Evolutionary conservation across 306 rosid species (phyloP).

Genomic region (Myrica gale): DNA sequence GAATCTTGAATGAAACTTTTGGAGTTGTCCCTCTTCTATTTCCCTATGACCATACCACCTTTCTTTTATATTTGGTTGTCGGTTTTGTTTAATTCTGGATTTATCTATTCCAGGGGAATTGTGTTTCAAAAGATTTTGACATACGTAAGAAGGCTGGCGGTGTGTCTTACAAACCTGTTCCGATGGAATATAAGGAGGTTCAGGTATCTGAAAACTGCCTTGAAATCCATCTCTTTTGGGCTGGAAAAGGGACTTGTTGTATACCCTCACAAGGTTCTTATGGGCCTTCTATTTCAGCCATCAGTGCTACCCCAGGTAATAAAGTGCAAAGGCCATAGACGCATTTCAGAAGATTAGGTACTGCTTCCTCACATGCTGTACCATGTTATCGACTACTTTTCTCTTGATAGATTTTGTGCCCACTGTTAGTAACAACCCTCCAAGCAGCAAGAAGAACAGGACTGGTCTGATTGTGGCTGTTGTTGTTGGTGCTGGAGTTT

Average conservation of each 20-base stretch:
- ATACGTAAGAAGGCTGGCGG: constrained; percentile 65
- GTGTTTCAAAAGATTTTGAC: constrained; percentile 57
- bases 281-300: constrained; percentile 78
- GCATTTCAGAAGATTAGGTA: constrained; percentile 9
- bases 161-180: constrained; percentile 36
- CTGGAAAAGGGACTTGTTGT: constrained; percentile 88
- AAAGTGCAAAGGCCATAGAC: background rate
- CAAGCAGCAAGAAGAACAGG: constrained; percentile 40
- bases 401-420: constrained; percentile 55
- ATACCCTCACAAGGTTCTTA: constrained; percentile 57
- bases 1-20: background rate
- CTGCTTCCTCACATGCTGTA: constrained; percentile 2
- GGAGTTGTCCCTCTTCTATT: background rate
- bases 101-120: constrained; percentile 47
- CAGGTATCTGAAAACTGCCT: constrained; percentile 56
- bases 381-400: constrained; percentile 19
- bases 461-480: constrained; percentile 59
- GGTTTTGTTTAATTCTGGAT: background rate
- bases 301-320: constrained; percentile 72
- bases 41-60: background rate
- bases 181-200: constrained; percentile 28
- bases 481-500: constrained; percentile 55
- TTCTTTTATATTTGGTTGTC: background rate
- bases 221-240: constrained; percentile 86
- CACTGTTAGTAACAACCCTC: constrained; percentile 50